Evolutionary conservation across 768 basidiomycete species (phyloP), one percentile per base, ranked within the genome.

Genomic region (Boletus eberwhitei): DNA sequence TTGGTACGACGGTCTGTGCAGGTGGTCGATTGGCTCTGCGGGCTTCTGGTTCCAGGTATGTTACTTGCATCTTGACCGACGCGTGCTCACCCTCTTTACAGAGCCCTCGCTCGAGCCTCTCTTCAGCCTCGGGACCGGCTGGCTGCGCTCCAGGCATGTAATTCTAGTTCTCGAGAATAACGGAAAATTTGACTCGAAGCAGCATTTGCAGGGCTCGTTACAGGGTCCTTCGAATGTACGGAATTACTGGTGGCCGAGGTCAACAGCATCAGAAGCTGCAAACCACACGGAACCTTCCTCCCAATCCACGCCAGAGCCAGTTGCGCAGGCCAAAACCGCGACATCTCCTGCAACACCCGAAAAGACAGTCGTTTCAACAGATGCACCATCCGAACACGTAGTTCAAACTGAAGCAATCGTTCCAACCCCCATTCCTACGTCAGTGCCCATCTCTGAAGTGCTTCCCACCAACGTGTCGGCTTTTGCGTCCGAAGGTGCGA

Each of bases 161-260:
- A 34, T 52, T 48, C 39, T 21, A 3, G 41, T 17, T 35, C 13
- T 34, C 29, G 19, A 17, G 14, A 8, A 12, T 11, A 13, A 45
- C 32, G 8, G n/a, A 16, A n/a, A 22, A 24, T 46, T 51, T 60
- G 41, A 62, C 48, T 5, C 22, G 24, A 48, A 37, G 24, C 26
- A 62, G 63, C 29, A 26, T 40, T 42, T 56, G 11, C 55, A 48
- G 50, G 36, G 50, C 8, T 37, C 49, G 22, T 26, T 37, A 31
- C 65, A 49, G 48, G 54, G 58, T 24, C 26, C 56, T 39, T 55
- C 51, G 16, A 59, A 59, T 48, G 52, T 32, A 34, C 69, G 71
- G 9, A 73, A 51, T 50, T 73, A 59, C 53, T 71, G 69, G 71
- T 71, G 71, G 69, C 65, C 69, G 3, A 71, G 64, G 42, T 52